A percentile compares a stretch with the other conserved stretches of the same genome.
Conservation (phyloP, 257 asterid genomes). For the Jacaranda copaia region DNA sequence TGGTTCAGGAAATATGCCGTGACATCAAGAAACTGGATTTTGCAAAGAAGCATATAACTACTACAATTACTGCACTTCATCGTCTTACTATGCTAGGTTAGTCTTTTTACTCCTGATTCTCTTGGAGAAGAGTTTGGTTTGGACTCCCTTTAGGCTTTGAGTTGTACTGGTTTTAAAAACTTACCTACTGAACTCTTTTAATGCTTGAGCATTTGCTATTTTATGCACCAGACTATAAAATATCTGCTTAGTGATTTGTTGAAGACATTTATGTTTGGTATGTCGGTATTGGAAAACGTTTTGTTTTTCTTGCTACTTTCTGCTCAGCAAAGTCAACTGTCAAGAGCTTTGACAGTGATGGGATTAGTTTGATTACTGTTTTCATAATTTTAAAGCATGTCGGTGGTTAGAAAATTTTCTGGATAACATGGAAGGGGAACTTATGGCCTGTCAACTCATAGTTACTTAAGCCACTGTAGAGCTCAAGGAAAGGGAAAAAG, state of each 20-base stretch:
- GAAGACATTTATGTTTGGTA: slow-evolving; percentile 6
- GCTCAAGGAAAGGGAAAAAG: slow-evolving; percentile 17
- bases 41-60: slow-evolving; percentile 97
- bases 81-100: slow-evolving; percentile 99
- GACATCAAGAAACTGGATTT: slow-evolving; percentile 98
- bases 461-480: slow-evolving; percentile 21
- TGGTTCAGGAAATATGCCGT: slow-evolving; percentile 99
- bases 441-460: slow-evolving; percentile 8
- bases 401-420: slow-evolving; percentile 22
- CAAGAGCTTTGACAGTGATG: slow-evolving; percentile 29
- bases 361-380: slow-evolving; percentile 18
- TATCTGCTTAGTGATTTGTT: slow-evolving; percentile 1
- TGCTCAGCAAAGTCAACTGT: slow-evolving; percentile 3
- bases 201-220: slow-evolving; percentile 28
- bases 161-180: slow-evolving; percentile 10
- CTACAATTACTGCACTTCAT: slow-evolving; percentile 97
- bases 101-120: slow-evolving; percentile 44
- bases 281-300: background rate
- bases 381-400: slow-evolving; percentile 9
- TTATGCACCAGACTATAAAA: background rate
- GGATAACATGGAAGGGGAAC: slow-evolving; percentile 17
- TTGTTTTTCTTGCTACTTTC: slow-evolving; percentile 21
- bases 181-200: slow-evolving; percentile 1
- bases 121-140: slow-evolving; percentile 30
- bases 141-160: slow-evolving; percentile 20